Evolutionary conservation across 2,329 filamentous ascomycete genomes (phyloP), one percentile per base, ranked within the genome.

Genomic region (Fusarium coffeatum): DNA sequence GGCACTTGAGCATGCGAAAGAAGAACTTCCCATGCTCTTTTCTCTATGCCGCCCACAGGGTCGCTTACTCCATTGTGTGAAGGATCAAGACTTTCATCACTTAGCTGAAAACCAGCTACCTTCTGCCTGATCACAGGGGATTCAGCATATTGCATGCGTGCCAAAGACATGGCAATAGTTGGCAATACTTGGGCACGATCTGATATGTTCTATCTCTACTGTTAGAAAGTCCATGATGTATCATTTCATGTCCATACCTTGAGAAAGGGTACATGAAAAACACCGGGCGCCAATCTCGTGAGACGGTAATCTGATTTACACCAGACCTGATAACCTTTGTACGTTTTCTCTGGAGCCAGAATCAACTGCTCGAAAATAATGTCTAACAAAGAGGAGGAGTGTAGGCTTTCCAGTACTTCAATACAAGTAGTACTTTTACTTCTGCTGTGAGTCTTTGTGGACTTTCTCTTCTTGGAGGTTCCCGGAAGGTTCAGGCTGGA

Each of bases 221-320:
- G 20, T 76, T 30, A 76, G 68, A 10, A 20, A 16, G 15, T n/a
- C 15, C 22, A 15, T 18, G 3, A 8, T 28, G 8, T n/a, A 30
- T 20, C 22, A 8, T 11, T 15, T 8, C 11, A 9, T 37, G 4
- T 22, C 59, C 56, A 37, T 72, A 81, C 81, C 68, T 76, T 76
- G 15, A 82, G 71, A 69, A 81, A 80, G 18, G 73, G 68, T 27
- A 78, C 69, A 51, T 81, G 69, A 28, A 82, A 82, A 18, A 82
- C 78, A 18, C 78, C 78, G 0, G 81, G 81, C 6, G 74, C 74
- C 8, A 82, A 47, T 5, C 58, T 60, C 4, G 66, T 65, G 12
- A 82, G 69, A 10, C 77, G 72, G 15, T 66, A 64, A 6, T 68
- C 43, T 18, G 64, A 43, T 13, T 46, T 69, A n/a, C 59, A 60